phyloP scores from a whole-genome alignment of 768 basidiomycete genomes.

The Trametes coccinea region DNA sequence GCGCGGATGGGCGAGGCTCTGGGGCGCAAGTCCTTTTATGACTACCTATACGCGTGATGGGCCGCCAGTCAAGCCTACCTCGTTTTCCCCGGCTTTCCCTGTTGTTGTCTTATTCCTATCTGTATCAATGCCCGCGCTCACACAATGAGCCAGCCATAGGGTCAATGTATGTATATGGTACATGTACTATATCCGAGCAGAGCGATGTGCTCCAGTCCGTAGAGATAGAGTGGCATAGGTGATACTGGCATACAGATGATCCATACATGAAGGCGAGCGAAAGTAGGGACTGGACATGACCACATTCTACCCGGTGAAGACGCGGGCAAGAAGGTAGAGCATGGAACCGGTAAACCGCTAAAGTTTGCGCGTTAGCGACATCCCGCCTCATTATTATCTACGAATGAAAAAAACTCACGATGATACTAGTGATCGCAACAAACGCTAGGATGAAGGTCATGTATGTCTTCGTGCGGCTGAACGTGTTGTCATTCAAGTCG shows the following conservation, averaged over 20 bases:
- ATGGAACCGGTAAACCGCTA: constrained; percentile 63
- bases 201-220: constrained; percentile 9
- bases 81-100: too few species aligned
- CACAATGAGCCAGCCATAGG: too few species aligned
- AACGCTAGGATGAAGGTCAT: constrained; percentile 80
- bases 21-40: constrained; percentile 26
- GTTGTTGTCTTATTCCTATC: too few species aligned
- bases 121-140: too few species aligned
- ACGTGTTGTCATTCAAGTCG: constrained; percentile 37
- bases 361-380: background rate
- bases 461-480: constrained; percentile 69
- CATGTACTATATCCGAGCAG: constrained; percentile 8
- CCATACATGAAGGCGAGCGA: background rate
- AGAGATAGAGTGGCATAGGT: constrained; percentile 2
- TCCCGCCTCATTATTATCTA: too few species aligned
- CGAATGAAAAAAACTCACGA: constrained; percentile 37
- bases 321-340: constrained; percentile 49
- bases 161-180: background rate
- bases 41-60: constrained; percentile 30
- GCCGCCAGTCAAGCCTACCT: too few species aligned
- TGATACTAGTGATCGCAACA: constrained; percentile 74
- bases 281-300: background rate
- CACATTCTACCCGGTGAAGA: constrained; percentile 49
- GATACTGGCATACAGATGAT: too few species aligned
- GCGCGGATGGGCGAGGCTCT: background rate